These are phyloP conservation scores for Scytalidium lignicola DNA, from an alignment of 2,329 filamentous ascomycete species.

Conservation along the genomic window DNA sequence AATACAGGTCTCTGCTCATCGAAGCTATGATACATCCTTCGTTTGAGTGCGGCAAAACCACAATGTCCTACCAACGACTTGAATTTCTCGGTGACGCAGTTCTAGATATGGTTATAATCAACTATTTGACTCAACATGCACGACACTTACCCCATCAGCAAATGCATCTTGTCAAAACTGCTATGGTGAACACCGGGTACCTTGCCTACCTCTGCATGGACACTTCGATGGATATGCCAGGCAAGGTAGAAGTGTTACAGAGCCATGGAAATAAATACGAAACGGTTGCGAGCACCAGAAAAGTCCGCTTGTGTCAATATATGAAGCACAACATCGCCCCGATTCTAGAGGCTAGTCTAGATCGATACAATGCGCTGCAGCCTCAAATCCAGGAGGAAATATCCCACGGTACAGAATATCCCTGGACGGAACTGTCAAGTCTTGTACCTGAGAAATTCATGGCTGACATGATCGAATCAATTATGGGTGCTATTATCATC, in stretches of 20 bases:
- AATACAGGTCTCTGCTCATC: constrained; percentile 60
- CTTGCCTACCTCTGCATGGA: constrained; percentile 72
- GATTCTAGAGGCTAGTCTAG: constrained; percentile 33
- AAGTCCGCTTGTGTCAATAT: constrained; percentile 59
- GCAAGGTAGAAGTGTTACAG: neutral
- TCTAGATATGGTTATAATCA: constrained; percentile 71
- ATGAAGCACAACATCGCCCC: constrained; percentile 56
- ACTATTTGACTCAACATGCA: constrained; percentile 42
- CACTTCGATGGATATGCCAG: constrained; percentile 28
- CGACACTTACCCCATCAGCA: constrained; percentile 45
- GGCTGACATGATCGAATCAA: constrained; percentile 76
- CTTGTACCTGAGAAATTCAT: constrained; percentile 70
- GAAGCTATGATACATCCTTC: constrained; percentile 81
- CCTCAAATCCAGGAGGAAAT: constrained; percentile 46
- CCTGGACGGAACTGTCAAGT: constrained; percentile 67
- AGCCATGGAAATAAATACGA: constrained; percentile 11
- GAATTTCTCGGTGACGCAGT: constrained; percentile 87
- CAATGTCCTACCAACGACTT: constrained; percentile 61
- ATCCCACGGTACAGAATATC: constrained; percentile 50
- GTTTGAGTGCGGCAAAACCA: constrained; percentile 32
- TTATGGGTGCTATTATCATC: constrained; percentile 79
- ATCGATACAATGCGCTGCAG: constrained; percentile 34
- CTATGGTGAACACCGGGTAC: constrained; percentile 75
- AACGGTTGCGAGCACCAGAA: constrained; percentile 8
- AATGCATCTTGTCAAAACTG: constrained; percentile 75